Conservation (phyloP, 1,284 basidiomycete genomes). For the Sanguinoderma infundibulare region DNA sequence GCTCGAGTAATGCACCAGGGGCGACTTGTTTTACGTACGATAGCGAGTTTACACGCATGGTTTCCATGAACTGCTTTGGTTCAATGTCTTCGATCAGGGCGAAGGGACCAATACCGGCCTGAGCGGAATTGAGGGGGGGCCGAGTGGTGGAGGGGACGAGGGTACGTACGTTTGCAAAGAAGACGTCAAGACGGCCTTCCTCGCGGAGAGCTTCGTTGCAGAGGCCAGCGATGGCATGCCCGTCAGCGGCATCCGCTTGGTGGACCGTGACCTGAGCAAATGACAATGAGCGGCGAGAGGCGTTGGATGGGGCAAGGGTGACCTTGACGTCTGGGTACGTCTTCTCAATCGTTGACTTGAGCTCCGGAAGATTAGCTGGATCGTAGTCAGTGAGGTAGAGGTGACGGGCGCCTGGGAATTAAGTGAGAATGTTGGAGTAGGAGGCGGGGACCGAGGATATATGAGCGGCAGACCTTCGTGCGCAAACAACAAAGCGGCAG, state of each 20-base stretch:
- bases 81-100: conserved; percentile 60
- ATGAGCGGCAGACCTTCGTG: conserved; percentile 66
- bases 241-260: conserved; percentile 85
- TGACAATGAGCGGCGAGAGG: not conserved
- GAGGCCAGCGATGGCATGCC: conserved; percentile 68
- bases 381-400: conserved; percentile 87
- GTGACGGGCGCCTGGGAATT: conserved; percentile 70
- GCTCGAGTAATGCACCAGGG: conserved; percentile 8
- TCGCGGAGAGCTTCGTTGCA: conserved; percentile 79
- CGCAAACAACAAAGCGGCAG: conserved; percentile 76
- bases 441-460: conserved; percentile 7
- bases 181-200: conserved; percentile 88
- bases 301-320: conserved; percentile 12
- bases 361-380: conserved; percentile 68
- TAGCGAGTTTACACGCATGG: conserved; percentile 81
- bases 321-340: conserved; percentile 84
- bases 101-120: conserved; percentile 68
- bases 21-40: conserved; percentile 59
- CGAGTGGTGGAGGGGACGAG: conserved; percentile 2
- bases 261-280: conserved; percentile 64
- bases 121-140: not conserved
- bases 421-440: not conserved
- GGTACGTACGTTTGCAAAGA: conserved; percentile 86
- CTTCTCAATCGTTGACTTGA: conserved; percentile 70
- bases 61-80: conserved; percentile 72